Evolutionary conservation across 2,329 filamentous ascomycete genomes (phyloP), one percentile per base, ranked within the genome.

Genomic region (Clonostachys rhizophaga): DNA sequence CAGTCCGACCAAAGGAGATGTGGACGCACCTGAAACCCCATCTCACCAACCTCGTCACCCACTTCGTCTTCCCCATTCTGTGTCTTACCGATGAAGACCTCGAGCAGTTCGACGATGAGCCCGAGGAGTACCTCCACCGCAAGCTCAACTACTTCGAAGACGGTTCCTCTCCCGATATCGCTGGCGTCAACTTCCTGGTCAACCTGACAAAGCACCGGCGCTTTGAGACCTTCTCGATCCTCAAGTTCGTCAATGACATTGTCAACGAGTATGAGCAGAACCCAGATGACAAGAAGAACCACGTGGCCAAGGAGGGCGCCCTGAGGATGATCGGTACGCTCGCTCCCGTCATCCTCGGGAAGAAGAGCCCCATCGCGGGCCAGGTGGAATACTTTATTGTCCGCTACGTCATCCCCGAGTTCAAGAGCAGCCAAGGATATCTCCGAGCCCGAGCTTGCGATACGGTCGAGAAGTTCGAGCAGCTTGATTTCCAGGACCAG

Each of bases 301-400:
- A 95, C 49, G 79, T 95, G 46, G 90, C 94, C 64, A 99, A 99
- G 75, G 94, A 99, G 67, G 94, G 94, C 59, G 94, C 94, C 43
- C 69, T 99, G 61, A 82, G 94, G 52, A 97, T 99, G 90, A 97
- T 99, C 61, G 94, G 91, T 24, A 96, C 92, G 1, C 74, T 99
- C 42, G 89, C 94, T 0, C 89, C 90, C 34, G 92, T 99, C 45
- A 95, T 99, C 43, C 77, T 99, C 35, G 90, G 91, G 56, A 99
- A 97, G 78, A 97, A 97, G 79, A 96, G 91, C 61, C 94, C 94
- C 2, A 96, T 99, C 55, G 94, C 92, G 35, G 88, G 96, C 61
- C 91, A 97, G 67, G 91, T 97, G 48, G 94, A 99, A 68, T 96
- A 96, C 68, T 99, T 99, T 76, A 87, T 99, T 55, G 92, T 97